Evolutionary conservation across 257 asterid species (phyloP), one percentile per base, ranked within the genome.

Genomic region (Thymus quinquecostatus): DNA sequence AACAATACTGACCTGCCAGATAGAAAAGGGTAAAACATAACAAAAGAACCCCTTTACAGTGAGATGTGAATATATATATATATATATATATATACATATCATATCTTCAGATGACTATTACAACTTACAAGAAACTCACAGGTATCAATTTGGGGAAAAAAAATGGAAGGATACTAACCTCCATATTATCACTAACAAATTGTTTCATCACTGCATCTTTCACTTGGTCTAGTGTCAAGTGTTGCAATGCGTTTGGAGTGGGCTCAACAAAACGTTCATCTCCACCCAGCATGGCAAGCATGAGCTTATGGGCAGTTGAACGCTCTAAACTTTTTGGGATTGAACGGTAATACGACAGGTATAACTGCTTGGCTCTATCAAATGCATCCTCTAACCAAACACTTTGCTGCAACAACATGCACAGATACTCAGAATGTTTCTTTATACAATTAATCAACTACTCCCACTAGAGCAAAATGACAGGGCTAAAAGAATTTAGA

Each of bases 211-310:
- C 98, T 41, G 96, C 99, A 75, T 90, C 96, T 82, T 90, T 88
- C 43, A 95, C 99, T 76, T 82, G 72, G 78, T 85, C 89, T 72
- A 95, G 82, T 51, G 92, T 87, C 73, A 95, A 81, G 44, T 77
- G 86, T 74, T 95, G 96, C 78, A 95, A 83, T 43, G 98, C 86
- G 68, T 79, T 84, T 67, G 98, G 99, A 27, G 97, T 95, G 63
- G 98, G 99, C 87, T 95, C 99, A 44, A 90, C 97, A 78, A 95
- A 95, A 60, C 99, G 92, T 78, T 92, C 99, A 80, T 95, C 99
- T 68, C 98, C 97, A 79, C 85, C 89, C 60, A 92, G 90, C 98
- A 95, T 95, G 27, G 98, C 98, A 55, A 84, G 74, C 97, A 95
- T 92, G 86, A 95, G 99, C 79, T 90, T 95, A 83, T 95, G 99